phyloP scores from a whole-genome alignment of 441 rosid genomes.

The Hura crepitans region DNA sequence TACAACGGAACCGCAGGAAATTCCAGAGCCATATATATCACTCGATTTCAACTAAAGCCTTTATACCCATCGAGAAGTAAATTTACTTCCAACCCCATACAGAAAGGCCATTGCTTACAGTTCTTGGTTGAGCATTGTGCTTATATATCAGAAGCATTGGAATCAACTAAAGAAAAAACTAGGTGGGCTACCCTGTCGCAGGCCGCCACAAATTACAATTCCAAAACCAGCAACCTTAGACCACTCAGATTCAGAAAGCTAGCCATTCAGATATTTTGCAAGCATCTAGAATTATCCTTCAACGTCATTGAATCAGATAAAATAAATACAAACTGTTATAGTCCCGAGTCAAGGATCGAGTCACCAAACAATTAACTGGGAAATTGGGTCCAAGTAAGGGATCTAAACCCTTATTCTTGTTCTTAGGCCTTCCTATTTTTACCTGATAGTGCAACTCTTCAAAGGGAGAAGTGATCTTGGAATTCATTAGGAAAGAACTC shows the following conservation, averaged over 20 bases:
- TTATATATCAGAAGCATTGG: not conserved
- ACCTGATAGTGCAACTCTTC: too few species aligned
- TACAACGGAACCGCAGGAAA: not conserved
- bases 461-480: too few species aligned
- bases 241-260: not conserved
- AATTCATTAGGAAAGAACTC: too few species aligned
- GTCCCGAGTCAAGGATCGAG: too few species aligned
- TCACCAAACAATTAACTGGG: too few species aligned
- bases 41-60: not conserved
- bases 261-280: not conserved
- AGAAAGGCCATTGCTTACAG: constrained; percentile 7
- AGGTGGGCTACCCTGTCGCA: not conserved
- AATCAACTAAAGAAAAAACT: not conserved
- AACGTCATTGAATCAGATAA: not conserved
- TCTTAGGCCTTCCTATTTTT: too few species aligned
- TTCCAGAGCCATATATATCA: not conserved
- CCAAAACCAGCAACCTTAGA: not conserved
- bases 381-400: too few species aligned
- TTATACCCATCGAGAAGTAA: not conserved
- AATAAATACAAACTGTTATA: not conserved
- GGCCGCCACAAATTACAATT: not conserved
- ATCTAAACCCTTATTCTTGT: too few species aligned
- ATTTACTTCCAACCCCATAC: not conserved
- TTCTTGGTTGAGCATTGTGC: not conserved
- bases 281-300: not conserved